Conservation (phyloP, 257 asterid genomes). For the Cordia subcordata region DNA sequence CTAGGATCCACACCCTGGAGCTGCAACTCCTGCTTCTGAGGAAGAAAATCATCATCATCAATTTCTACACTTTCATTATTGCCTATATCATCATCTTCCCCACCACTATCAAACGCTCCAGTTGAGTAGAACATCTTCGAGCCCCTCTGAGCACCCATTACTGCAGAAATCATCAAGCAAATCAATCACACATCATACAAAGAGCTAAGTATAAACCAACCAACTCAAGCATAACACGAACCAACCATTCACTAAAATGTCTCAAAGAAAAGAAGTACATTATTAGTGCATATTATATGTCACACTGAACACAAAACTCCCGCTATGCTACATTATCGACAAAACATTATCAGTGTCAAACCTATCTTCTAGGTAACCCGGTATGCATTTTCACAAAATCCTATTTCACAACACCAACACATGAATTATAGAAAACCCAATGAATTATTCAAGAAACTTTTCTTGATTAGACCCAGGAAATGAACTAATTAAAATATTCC, state of each 20-base stretch:
- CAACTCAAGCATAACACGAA: conserved; percentile 1
- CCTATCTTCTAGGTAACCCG: background rate
- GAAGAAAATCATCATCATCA: conserved; percentile 53
- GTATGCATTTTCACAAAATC: background rate
- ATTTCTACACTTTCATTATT: conserved; percentile 22
- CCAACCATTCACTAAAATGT: conserved; percentile 21
- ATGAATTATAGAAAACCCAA: background rate
- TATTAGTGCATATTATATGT: background rate
- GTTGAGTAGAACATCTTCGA: conserved; percentile 54
- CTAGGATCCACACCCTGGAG: conserved; percentile 83
- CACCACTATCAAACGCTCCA: conserved; percentile 28
- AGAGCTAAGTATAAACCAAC: background rate
- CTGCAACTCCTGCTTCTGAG: conserved; percentile 57
- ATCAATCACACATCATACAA: background rate
- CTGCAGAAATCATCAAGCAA: conserved; percentile 19
- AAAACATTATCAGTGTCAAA: background rate
- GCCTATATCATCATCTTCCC: conserved; percentile 21
- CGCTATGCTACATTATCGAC: background rate
- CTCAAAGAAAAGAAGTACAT: conserved; percentile 3
- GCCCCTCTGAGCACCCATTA: conserved; percentile 36
- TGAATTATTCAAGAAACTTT: background rate
- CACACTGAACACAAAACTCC: too few relatives aligned
- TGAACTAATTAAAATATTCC: background rate
- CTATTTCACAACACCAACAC: too few relatives aligned
- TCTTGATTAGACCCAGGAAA: conserved; percentile 2